Evolutionary conservation across 371 early-diverging fungal species (phyloP).

Genomic region (Syncephalastrum contaminatum): DNA sequence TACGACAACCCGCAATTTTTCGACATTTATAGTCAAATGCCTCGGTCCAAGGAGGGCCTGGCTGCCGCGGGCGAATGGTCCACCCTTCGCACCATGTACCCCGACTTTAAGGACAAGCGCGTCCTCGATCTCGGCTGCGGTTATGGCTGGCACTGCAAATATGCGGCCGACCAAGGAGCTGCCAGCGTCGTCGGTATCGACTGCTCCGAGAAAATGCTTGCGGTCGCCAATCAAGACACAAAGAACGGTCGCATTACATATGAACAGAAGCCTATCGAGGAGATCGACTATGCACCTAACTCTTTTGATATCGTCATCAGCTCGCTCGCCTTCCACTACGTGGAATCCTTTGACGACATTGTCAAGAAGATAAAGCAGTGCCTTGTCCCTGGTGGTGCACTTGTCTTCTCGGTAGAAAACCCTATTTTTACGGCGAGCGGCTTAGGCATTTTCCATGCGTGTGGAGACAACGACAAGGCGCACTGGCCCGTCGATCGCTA

Average conservation of each 20-base stretch:
- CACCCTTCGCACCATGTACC: conserved; percentile 14
- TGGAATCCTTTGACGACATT: conserved; percentile 16
- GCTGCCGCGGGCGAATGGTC: conserved; percentile 23
- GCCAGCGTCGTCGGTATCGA: conserved; percentile 14
- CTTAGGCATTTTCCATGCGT: conserved; percentile 10
- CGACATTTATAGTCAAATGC: conserved; percentile 16
- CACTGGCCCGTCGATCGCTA: conserved; percentile 26
- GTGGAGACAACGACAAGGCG: conserved; percentile 6
- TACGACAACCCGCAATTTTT: conserved; percentile 24
- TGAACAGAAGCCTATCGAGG: conserved; percentile 5
- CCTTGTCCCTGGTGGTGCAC: conserved; percentile 11
- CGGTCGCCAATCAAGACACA: conserved; percentile 11
- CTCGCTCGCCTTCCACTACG: conserved; percentile 21
- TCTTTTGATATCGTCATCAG: conserved; percentile 22
- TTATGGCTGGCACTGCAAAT: conserved; percentile 23
- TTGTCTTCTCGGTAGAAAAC: conserved; percentile 25
- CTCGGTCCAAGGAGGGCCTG: conserved; percentile 15
- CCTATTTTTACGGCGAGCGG: conserved; percentile 23
- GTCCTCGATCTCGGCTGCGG: conserved; percentile 24
- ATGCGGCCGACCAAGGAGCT: conserved; percentile 21
- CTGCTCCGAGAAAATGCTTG: conserved; percentile 18
- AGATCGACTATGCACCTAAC: conserved; percentile 6
- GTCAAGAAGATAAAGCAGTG: conserved; percentile 2
- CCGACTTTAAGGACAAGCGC: conserved; percentile 12
- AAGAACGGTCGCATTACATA: conserved; percentile 9